Percentiles rank a stretch among this genome's conserved stretches.
Evolutionary conservation across 2,329 filamentous ascomycete species (phyloP).

Genomic region (Colletotrichum sp.): DNA sequence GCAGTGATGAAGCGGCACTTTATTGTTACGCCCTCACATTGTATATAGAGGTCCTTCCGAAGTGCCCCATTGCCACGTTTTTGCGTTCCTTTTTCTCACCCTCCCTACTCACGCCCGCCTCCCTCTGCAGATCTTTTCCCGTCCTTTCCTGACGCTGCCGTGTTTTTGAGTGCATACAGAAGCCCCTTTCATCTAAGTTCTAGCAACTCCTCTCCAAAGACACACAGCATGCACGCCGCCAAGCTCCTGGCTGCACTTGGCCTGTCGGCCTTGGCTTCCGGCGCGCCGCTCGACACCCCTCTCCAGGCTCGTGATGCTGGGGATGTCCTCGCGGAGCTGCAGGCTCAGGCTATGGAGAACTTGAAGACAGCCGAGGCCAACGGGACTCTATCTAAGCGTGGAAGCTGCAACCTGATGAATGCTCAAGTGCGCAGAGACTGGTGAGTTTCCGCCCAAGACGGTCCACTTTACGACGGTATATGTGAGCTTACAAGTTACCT

Average conservation of each 20-base stretch:
- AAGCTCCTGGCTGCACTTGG: constrained; percentile 2
- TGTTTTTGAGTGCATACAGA: not conserved
- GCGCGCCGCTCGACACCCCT: not conserved
- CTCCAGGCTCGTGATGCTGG: not conserved
- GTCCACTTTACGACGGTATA: not conserved
- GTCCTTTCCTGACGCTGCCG: not conserved
- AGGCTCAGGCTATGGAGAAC: constrained; percentile 4
- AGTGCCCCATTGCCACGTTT: not conserved
- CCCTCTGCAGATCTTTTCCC: constrained; percentile 1
- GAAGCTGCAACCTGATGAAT: not conserved
- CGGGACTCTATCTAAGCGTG: constrained; percentile 5
- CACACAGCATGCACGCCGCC: not conserved
- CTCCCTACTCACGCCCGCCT: not conserved
- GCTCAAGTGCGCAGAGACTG: constrained; percentile 1
- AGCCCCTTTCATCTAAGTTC: not conserved
- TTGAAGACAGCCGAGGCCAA: constrained; percentile 3
- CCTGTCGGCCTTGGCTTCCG: not conserved
- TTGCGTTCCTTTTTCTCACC: not conserved
- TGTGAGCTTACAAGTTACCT: not conserved
- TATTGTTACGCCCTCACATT: not conserved
- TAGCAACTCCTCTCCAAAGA: not conserved
- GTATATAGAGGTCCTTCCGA: not conserved
- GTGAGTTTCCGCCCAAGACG: not conserved
- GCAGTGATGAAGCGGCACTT: not conserved
- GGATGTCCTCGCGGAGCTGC: not conserved